Conservation (phyloP, 1,139 yeast species). For the Pichia sp. region DNA sequence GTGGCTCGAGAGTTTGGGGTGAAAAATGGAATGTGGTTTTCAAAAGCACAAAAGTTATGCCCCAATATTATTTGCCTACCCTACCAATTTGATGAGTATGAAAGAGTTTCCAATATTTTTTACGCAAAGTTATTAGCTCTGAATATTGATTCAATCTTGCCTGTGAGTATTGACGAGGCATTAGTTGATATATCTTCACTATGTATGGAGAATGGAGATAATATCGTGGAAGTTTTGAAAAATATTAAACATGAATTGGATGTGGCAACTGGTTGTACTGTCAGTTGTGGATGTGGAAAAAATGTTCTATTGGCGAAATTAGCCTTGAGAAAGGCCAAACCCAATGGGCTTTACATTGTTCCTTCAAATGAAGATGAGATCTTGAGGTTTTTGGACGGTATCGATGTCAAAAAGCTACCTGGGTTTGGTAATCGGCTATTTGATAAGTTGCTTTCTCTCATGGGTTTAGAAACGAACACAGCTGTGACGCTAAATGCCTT, state of each 20-base stretch:
- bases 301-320: conserved; percentile 77
- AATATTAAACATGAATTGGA: conserved; percentile 45
- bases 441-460: conserved; percentile 36
- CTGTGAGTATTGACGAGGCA: conserved; percentile 91
- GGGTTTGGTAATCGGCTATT: conserved; percentile 70
- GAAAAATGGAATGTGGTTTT: conserved; percentile 85
- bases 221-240: conserved; percentile 31
- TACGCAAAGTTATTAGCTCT: conserved; percentile 42
- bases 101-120: conserved; percentile 50
- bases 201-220: conserved; percentile 24
- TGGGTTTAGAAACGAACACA: conserved; percentile 19
- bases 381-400: conserved; percentile 36
- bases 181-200: conserved; percentile 59
- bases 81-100: conserved; percentile 75
- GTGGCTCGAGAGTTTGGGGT: conserved; percentile 73
- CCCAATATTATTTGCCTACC: conserved; percentile 60
- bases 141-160: conserved; percentile 59
- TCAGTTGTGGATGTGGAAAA: conserved; percentile 71
- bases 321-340: conserved; percentile 75
- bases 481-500: conserved; percentile 36
- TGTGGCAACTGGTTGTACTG: conserved; percentile 53
- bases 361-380: conserved; percentile 29
- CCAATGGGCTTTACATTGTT: conserved; percentile 52
- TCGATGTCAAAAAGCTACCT: conserved; percentile 63
- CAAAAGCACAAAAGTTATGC: conserved; percentile 57